phyloP scores from a whole-genome alignment of 2,329 filamentous ascomycete genomes.

The Colletotrichum sp. region DNA sequence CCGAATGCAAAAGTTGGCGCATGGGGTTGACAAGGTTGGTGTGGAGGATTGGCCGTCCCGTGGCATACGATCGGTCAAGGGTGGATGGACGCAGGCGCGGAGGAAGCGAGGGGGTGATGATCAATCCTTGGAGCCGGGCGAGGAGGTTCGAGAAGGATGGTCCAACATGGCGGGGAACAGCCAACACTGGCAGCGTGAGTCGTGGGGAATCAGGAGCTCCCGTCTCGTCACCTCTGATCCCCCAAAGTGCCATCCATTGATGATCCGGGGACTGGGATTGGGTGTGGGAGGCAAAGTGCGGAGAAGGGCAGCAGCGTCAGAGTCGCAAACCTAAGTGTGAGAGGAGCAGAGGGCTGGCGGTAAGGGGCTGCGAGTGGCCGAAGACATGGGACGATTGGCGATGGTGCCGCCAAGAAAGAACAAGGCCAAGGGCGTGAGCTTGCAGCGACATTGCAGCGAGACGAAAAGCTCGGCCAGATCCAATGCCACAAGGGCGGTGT shows the following conservation, averaged over 20 bases:
- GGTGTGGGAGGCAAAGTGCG: not conserved
- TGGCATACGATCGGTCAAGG: not conserved
- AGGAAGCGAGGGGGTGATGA: not conserved
- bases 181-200: not conserved
- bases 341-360: not conserved
- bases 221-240: not conserved
- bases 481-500: not conserved
- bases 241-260: not conserved
- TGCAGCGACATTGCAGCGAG: not conserved
- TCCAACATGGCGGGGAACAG: not conserved
- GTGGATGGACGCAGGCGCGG: not conserved
- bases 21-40: slow-evolving; percentile 11
- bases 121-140: not conserved
- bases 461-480: not conserved
- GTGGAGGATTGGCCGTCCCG: slow-evolving; percentile 12
- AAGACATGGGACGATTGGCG: not conserved
- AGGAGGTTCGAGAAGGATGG: not conserved
- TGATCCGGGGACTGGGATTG: not conserved
- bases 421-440: not conserved
- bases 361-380: not conserved
- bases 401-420: not conserved
- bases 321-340: not conserved
- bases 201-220: not conserved
- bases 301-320: not conserved
- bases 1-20: slow-evolving; percentile 20